A percentile compares a stretch with the other conserved stretches of the same genome.
Evolutionary conservation across 1,284 basidiomycete genomes (phyloP).

Genomic region (Ustilago loliicola): DNA sequence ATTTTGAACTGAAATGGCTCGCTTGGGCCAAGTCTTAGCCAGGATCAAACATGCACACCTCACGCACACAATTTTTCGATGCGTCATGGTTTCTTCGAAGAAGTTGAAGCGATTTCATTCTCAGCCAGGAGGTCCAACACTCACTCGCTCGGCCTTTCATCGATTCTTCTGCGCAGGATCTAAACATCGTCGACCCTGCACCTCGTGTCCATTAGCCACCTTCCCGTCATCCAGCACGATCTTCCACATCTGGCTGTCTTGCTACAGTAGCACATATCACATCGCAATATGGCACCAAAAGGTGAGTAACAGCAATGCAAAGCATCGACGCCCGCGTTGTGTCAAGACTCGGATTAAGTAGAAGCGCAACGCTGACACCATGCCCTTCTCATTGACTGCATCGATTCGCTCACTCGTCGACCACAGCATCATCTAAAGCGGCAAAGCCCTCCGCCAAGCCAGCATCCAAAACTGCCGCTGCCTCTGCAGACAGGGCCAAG

Average conservation of each 20-base stretch:
- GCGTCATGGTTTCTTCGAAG: slow-evolving; percentile 10
- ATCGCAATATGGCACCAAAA: slow-evolving; percentile 37
- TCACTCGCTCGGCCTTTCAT: not conserved
- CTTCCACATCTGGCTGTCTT: not conserved
- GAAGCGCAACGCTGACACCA: slow-evolving; percentile 16
- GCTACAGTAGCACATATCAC: not conserved
- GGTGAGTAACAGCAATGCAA: slow-evolving; percentile 21
- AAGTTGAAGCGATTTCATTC: slow-evolving; percentile 36
- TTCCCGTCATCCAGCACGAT: not conserved
- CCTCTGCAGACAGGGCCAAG: no score
- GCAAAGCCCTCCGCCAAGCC: slow-evolving; percentile 30
- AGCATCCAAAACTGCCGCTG: slow-evolving; percentile 18
- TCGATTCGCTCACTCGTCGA: not conserved
- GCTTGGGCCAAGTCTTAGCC: slow-evolving; percentile 14
- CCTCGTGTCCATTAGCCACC: not conserved
- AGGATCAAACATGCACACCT: slow-evolving; percentile 23
- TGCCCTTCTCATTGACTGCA: not conserved
- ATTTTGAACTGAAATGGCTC: not conserved
- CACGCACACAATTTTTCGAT: slow-evolving; percentile 13
- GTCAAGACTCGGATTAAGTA: not conserved
- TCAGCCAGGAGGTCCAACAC: slow-evolving; percentile 11
- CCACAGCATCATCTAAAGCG: slow-evolving; percentile 27
- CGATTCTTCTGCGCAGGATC: not conserved
- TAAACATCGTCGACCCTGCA: not conserved
- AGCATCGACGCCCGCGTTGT: not conserved